Base-by-base conservation (phyloP, 2,329 filamentous ascomycete species). In the Fusarium ambrosium region DNA sequence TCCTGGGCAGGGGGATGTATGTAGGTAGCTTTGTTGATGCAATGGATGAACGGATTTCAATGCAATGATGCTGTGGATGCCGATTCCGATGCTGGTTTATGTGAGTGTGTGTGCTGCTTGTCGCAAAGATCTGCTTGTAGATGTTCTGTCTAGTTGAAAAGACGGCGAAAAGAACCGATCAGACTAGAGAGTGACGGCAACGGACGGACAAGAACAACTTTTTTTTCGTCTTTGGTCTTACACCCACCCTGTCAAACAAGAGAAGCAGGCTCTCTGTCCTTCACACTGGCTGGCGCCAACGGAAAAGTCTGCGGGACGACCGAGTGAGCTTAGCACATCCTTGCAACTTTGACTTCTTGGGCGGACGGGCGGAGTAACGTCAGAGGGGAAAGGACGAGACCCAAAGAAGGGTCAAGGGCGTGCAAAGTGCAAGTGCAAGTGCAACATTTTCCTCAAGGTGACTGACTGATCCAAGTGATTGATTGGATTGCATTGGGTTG, bases 261-360 rank as follows among this genome's bases (percentile, higher is more conserved):
- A 69, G 69, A 69, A 58, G 64, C 60, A 64, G 56, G 65, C 56
- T 66, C 55, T 66, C 58, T 59, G 22, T 22, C 34, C 27, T 27
- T 18, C 32, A 20, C 36, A 13, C 70, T 66, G 70, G 11, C 70
- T 66, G 70, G 70, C 71, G 70, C 71, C 71, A 73, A 73, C 71
- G 71, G 66, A 73, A 73, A 78, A 75, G 68, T 75, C 68, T 77
- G 76, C 74, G 76, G 76, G 73, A 66, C 71, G 73, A 61, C 76
- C 71, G 76, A 78, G 71, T 78, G 58, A 72, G 72, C 64, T 66
- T 74, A 70, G 69, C 48, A 72, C 66, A 72, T 70, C 70, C 71
- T 75, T 78, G 72, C 69, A 74, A 67, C 67, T 73, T 74, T 74
- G 69, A 71, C 70, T 73, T 34, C 37, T 68, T 70, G 61, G 73